phyloP scores from a whole-genome alignment of 768 basidiomycete species.

The Phlebiopsis gigantea region DNA sequence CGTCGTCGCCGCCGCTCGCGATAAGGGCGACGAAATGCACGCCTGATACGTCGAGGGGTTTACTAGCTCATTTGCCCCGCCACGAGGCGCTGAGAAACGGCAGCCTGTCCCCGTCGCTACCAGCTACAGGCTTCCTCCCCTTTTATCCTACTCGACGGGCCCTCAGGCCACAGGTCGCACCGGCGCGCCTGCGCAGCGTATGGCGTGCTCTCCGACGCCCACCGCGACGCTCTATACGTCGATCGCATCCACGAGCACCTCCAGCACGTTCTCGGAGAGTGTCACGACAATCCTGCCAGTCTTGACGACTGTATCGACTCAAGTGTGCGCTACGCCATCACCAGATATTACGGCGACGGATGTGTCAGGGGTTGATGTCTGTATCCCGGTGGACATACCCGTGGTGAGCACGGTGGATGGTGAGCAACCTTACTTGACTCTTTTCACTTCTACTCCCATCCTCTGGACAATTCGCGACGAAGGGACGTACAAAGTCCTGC shows the following conservation, averaged over 20 bases:
- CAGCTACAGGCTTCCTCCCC: not conserved
- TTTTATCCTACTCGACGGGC: conserved; percentile 6
- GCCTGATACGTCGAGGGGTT: conserved; percentile 1
- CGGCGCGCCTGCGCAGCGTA: conserved; percentile 8
- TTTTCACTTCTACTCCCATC: not conserved
- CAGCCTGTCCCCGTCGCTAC: not conserved
- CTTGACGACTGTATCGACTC: conserved; percentile 28
- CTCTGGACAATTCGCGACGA: not conserved
- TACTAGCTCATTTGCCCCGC: not conserved
- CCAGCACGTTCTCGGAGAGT: conserved; percentile 34
- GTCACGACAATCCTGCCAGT: conserved; percentile 27
- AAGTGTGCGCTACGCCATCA: conserved; percentile 29
- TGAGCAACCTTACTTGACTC: conserved; percentile 18
- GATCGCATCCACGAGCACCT: conserved; percentile 29
- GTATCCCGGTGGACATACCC: conserved; percentile 23
- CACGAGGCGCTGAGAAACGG: conserved; percentile 11
- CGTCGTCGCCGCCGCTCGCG: not conserved
- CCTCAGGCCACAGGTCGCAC: not conserved
- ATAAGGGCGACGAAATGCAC: conserved; percentile 1
- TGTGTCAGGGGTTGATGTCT: conserved; percentile 18
- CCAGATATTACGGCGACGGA: conserved; percentile 19
- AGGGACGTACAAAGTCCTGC: not conserved
- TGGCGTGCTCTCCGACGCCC: conserved; percentile 38
- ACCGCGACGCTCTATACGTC: conserved; percentile 38
- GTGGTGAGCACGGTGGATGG: conserved; percentile 31